Evolutionary conservation across 768 basidiomycete species (phyloP), one percentile per base, ranked within the genome.

Genomic region (Fomitopsis pulvina): DNA sequence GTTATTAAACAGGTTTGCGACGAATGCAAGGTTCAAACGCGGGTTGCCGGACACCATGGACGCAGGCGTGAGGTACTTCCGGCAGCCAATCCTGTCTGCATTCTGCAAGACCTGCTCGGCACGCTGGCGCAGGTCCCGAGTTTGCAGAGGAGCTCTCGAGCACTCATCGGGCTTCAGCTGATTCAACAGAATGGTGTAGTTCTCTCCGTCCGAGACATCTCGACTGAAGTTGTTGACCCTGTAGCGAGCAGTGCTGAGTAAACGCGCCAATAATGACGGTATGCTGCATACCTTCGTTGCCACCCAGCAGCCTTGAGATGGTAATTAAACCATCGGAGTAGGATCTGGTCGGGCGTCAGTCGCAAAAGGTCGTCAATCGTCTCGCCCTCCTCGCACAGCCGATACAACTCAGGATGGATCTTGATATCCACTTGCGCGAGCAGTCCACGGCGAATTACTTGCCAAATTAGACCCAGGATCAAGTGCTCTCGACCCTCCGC

Each of bases 241-340:
- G 61, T 18, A 11, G 41, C 27, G 9, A 11, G 20, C 9, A 28
- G 42, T 7, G 48, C 21, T 24, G 20, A 27, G 21, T 10, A n/a
- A 3, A 4, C 27, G 21, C 22, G 40, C 24, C 30, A 10, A 50
- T 25, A 12, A 12, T 20, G 7, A 2, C 22, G 21, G n/a, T 26
- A 10, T 46, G 56, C 21, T 40, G 61, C 65, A 28, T 56, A 93
- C 93, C 83, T 80, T 63, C 90, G 74, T 48, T 87, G 78, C 87
- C 92, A 95, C 1, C 87, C 87, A 22, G 95, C 96, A 8, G 90
- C 88, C 65, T 96, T 98, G 56, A 99, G 74, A 68, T 99, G 96
- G 66, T 87, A 99, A 67, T 99, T 98, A 73, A 99, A 98, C 96
- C 96, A 99, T 39, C 96, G 75, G n/a, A 99, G 68, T 20, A 99